These are phyloP conservation scores for Huntiella savannae DNA, from an alignment of 2,329 filamentous ascomycete genomes.

Conservation along the genomic window DNA sequence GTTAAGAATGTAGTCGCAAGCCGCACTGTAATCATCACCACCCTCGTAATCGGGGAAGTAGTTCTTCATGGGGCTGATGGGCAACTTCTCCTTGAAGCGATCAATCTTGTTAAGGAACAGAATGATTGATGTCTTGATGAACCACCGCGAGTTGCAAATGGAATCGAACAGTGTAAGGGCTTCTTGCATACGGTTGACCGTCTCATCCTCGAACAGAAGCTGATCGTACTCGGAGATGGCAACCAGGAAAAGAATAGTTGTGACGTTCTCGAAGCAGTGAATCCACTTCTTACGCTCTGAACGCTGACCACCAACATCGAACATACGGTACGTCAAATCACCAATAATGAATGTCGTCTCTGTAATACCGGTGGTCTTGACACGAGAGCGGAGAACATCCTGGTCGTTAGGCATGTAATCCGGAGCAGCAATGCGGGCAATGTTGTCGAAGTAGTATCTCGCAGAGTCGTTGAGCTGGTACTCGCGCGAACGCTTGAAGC, in stretches of 20 bases:
- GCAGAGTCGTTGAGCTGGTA: constrained; percentile 95
- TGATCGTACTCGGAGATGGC: constrained; percentile 97
- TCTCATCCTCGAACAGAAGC: constrained; percentile 88
- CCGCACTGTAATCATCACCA: constrained; percentile 83
- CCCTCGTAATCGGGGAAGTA: constrained; percentile 88
- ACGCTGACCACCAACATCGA: constrained; percentile 87
- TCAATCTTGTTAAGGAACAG: constrained; percentile 84
- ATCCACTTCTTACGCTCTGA: constrained; percentile 99
- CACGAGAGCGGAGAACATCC: constrained; percentile 85
- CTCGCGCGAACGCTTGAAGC: constrained; percentile 87
- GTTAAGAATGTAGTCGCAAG: constrained; percentile 98
- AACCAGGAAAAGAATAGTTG: constrained; percentile 87
- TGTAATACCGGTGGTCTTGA: constrained; percentile 94
- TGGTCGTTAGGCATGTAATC: constrained; percentile 93
- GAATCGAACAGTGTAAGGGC: constrained; percentile 73
- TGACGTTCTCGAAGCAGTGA: constrained; percentile 96
- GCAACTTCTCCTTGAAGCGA: constrained; percentile 71
- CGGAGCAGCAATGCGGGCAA: constrained; percentile 71
- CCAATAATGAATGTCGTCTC: constrained; percentile 93
- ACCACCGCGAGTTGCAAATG: constrained; percentile 77
- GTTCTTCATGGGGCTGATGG: constrained; percentile 66
- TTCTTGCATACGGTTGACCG: constrained; percentile 86
- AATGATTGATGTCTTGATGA: constrained; percentile 77
- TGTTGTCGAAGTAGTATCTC: constrained; percentile 95
- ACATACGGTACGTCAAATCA: constrained; percentile 90